Evolutionary conservation across 1,284 basidiomycete species (phyloP), one percentile per base, ranked within the genome.

Genomic region (Sporisorium reilianum): DNA sequence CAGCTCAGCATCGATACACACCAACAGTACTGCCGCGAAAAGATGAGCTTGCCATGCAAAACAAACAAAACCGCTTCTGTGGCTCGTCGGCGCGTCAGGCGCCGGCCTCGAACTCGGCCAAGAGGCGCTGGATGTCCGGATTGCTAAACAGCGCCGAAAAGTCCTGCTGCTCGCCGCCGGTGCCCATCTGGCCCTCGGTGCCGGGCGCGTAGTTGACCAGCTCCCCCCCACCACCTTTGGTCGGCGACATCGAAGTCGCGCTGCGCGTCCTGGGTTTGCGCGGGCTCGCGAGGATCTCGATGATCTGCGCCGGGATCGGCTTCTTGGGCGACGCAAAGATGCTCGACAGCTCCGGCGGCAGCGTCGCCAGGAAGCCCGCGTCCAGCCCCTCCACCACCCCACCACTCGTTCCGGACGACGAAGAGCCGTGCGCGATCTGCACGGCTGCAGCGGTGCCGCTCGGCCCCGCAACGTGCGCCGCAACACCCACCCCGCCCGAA

Each of bases 401-500:
- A 20, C n/a, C 30, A 18, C 11, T 14, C 3, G 22, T 23, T 28
- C 16, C 45, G 26, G n/a, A n/a, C n/a, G n/a, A n/a, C n/a, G n/a
- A 28, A 4, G 26, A 3, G 10, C 46, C 25, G n/a, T 52, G 46
- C 16, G 55, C 60, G 4, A 63, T 58, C 40, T 46, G 41, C 4
- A 68, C 57, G 10, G 70, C 60, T 0, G 70, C 56, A 25, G 49
- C 57, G 0, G 45, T 34, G 0, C 51, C 63, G n/a, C 52, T 48
- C 25, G 41, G 26, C 0, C 53, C 60, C 4, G 63, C 57, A 1
- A 79, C 70, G 38, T 82, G 80, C 18, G 81, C 80, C 9, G 81
- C 80, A 9, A 83, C 46, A 2, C 80, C 81, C 5, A 55, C 57
- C 5, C 76, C 67, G 7, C 81, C 80, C 12, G 48, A 50, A 18